phyloP scores from a whole-genome alignment of 306 rosid species.

The Fragaria nilgerrensis region DNA sequence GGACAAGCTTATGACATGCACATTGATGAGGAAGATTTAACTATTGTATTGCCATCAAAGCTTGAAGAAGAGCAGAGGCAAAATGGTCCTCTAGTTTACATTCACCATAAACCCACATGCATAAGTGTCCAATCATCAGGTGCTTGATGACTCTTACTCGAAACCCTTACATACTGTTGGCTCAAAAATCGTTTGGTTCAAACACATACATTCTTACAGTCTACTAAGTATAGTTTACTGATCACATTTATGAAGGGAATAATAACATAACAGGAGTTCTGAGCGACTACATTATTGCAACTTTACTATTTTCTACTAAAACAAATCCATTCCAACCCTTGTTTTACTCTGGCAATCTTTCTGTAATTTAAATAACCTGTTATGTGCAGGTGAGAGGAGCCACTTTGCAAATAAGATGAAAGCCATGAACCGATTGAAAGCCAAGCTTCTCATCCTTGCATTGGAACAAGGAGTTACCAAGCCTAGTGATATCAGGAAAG shows the following conservation, averaged over 20 bases:
- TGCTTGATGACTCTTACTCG: constrained; percentile 12
- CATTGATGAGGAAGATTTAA: constrained; percentile 51
- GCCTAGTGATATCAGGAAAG: constrained; percentile 44
- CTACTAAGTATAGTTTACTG: neutral
- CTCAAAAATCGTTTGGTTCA: no score
- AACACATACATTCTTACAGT: neutral
- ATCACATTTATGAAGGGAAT: neutral
- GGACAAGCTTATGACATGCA: constrained; percentile 44
- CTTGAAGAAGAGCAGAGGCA: constrained; percentile 41
- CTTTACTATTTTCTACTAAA: neutral
- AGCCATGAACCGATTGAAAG: constrained; percentile 72
- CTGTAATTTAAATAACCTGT: neutral
- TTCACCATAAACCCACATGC: constrained; percentile 73
- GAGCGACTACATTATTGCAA: neutral
- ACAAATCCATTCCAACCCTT: neutral
- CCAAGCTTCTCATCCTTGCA: constrained; percentile 64
- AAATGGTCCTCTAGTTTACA: constrained; percentile 41
- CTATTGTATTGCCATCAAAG: constrained; percentile 35
- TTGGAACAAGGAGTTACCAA: constrained; percentile 55
- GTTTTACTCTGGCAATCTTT: neutral
- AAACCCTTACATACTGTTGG: neutral
- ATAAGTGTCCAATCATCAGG: constrained; percentile 65
- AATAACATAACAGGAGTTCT: neutral
- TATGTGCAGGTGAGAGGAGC: constrained; percentile 70
- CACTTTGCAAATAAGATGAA: constrained; percentile 70